Evolutionary conservation across 306 rosid genomes (phyloP).

Genomic region (Sesbania bispinosa): DNA sequence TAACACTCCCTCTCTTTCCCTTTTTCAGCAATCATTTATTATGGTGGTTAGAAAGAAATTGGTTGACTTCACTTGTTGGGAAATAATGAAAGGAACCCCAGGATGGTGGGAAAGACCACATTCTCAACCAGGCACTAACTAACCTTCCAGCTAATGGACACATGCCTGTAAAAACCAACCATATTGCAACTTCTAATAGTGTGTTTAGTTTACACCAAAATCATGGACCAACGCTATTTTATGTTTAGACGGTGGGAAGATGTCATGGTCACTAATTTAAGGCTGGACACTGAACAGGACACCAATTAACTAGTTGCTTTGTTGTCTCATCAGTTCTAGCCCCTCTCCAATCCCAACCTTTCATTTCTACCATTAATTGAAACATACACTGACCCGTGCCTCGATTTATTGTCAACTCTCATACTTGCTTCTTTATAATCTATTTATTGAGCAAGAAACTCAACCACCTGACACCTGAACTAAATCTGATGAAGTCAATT

Average conservation of each 20-base stretch:
- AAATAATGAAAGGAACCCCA: constrained; percentile 8
- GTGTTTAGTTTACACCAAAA: no score
- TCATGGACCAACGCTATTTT: no score
- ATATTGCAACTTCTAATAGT: background rate
- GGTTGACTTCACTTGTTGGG: constrained; percentile 1
- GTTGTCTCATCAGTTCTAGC: background rate
- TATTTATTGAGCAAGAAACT: background rate
- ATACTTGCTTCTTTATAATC: background rate
- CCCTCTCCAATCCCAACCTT: background rate
- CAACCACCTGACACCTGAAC: background rate
- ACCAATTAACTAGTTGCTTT: background rate
- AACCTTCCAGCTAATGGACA: background rate
- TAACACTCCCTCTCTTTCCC: no score
- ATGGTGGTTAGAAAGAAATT: constrained; percentile 33
- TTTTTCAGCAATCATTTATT: no score
- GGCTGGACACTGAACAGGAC: background rate
- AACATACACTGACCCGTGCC: constrained; percentile 4
- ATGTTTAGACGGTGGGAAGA: background rate
- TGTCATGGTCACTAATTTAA: constrained; percentile 2
- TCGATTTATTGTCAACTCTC: background rate
- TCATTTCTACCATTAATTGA: background rate
- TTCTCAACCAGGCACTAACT: background rate
- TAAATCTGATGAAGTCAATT: background rate
- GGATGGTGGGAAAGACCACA: background rate
- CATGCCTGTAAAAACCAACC: background rate